Evolutionary conservation across 371 early-diverging fungal species (phyloP).

Genomic region (Mucor racemosus): DNA sequence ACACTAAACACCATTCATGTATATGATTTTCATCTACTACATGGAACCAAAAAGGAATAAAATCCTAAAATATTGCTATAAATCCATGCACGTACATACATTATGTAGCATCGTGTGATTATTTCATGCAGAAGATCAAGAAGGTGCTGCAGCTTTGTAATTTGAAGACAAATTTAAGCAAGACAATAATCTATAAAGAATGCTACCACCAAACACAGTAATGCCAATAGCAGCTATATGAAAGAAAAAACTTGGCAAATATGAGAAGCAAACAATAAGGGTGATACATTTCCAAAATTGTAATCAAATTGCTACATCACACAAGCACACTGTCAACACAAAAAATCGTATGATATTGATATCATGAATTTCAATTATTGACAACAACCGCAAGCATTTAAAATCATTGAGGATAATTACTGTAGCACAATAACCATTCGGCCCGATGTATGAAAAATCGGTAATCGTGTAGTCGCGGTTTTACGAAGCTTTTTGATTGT

Average conservation of each 20-base stretch:
- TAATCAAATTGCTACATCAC: neutral
- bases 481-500: neutral
- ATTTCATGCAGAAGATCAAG: conserved; percentile 6
- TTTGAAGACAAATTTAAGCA: neutral
- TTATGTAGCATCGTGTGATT: neutral
- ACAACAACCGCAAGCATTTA: neutral
- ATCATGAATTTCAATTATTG: neutral
- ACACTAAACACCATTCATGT: too few relatives aligned
- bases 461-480: conserved; percentile 4
- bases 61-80: neutral
- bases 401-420: neutral
- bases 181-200: neutral
- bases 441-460: neutral
- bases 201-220: neutral
- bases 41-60: neutral
- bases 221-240: neutral
- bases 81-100: neutral
- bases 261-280: neutral
- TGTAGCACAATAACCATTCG: neutral
- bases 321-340: too few relatives aligned
- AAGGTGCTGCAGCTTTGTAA: neutral
- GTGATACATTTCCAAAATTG: too few relatives aligned
- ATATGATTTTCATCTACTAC: neutral
- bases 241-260: neutral
- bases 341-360: too few relatives aligned